These are phyloP conservation scores for Leccinum imitatum DNA, from an alignment of 768 basidiomycete species.

Conservation along the genomic window DNA sequence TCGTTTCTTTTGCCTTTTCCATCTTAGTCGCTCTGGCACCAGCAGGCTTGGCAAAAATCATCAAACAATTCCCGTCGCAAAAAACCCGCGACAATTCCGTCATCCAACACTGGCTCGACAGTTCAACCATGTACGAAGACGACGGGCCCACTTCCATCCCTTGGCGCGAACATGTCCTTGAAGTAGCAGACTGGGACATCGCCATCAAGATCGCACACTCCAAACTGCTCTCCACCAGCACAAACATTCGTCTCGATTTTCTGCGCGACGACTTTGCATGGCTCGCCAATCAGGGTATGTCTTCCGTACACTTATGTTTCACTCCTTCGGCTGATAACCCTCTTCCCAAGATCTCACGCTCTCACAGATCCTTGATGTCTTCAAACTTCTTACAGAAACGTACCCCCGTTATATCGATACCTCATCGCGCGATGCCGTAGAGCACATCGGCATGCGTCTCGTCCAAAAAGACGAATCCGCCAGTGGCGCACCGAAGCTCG, in stretches of 20 bases:
- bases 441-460: conserved; percentile 62
- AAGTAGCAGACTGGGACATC: conserved; percentile 51
- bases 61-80: neutral
- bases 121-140: conserved; percentile 27
- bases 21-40: neutral
- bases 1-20: neutral
- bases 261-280: conserved; percentile 60
- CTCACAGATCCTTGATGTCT: conserved; percentile 65
- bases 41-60: neutral
- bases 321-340: conserved; percentile 3
- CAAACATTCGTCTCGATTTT: conserved; percentile 56
- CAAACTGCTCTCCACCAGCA: conserved; percentile 49
- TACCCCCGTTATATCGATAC: conserved; percentile 79
- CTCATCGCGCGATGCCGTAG: conserved; percentile 68
- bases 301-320: neutral
- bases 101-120: conserved; percentile 57
- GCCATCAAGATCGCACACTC: conserved; percentile 55
- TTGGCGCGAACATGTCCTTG: conserved; percentile 54
- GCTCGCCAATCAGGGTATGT: conserved; percentile 58
- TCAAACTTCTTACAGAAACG: conserved; percentile 70
- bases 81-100: neutral
- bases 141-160: conserved; percentile 24
- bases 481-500: conserved; percentile 45
- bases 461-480: conserved; percentile 59
- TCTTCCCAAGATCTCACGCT: conserved; percentile 56